A percentile compares a stretch with the other conserved stretches of the same genome.
Evolutionary conservation across 345 rosid species (phyloP).

Genomic region (Hypericum perforatum): DNA sequence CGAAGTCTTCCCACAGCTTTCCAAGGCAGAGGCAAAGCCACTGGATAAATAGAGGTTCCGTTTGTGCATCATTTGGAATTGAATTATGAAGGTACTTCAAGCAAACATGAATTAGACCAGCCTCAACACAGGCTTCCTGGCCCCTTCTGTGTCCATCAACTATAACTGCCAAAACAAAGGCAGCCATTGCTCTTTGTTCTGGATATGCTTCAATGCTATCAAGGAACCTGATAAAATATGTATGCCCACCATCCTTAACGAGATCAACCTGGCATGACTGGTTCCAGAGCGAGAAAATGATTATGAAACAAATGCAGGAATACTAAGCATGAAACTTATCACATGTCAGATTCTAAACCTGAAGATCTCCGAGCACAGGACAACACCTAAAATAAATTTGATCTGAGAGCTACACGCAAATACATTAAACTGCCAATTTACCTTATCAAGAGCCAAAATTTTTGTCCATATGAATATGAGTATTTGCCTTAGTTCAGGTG

Average conservation of each 20-base stretch:
- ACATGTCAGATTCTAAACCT: too few species aligned
- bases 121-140: constrained; percentile 91
- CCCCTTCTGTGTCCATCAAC: constrained; percentile 95
- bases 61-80: constrained; percentile 51
- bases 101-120: constrained; percentile 73
- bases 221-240: constrained; percentile 89
- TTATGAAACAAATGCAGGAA: background rate
- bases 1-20: constrained; percentile 94
- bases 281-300: background rate
- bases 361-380: too few species aligned
- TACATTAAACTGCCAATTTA: constrained; percentile 11
- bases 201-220: constrained; percentile 94
- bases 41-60: constrained; percentile 83
- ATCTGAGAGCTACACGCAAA: background rate
- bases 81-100: constrained; percentile 75
- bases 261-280: constrained; percentile 99
- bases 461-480: constrained; percentile 99
- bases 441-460: constrained; percentile 99
- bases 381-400: too few species aligned
- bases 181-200: constrained; percentile 99
- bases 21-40: constrained; percentile 99
- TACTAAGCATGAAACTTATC: too few species aligned
- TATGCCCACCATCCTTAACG: constrained; percentile 93
- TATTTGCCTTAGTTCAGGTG: constrained; percentile 89
- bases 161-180: constrained; percentile 98